phyloP scores from a whole-genome alignment of 169 alveolate genomes.

The Babesia divergens region DNA sequence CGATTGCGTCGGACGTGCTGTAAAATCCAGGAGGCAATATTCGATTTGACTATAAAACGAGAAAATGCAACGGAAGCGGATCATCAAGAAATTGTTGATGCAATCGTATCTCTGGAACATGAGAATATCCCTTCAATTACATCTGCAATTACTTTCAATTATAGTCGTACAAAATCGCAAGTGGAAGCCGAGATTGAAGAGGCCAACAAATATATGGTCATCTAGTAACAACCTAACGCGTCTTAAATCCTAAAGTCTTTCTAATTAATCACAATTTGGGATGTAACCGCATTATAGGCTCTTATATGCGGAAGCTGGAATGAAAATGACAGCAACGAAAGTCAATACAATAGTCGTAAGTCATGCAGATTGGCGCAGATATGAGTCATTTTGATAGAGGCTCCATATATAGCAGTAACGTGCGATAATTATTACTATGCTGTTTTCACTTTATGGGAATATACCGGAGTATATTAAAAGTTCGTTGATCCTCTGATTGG shows the following conservation, averaged over 20 bases:
- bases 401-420: no score
- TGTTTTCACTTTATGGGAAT: not conserved
- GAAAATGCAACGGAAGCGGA: conserved; percentile 12
- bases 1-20: not conserved
- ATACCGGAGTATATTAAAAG: not conserved
- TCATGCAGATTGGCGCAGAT: no score
- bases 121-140: not conserved
- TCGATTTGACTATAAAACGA: conserved; percentile 20
- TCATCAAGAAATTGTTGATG: not conserved
- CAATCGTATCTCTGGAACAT: not conserved
- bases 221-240: not conserved
- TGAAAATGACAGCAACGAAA: no score
- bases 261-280: no score
- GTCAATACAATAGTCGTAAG: no score
- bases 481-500: not conserved
- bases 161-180: conserved; percentile 1
- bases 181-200: conserved; percentile 19
- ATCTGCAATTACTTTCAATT: not conserved
- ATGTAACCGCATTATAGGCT: no score
- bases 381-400: no score
- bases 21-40: conserved; percentile 6
- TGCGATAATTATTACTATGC: no score
- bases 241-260: not conserved
- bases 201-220: conserved; percentile 9
- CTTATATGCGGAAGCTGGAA: no score